Evolutionary conservation across 179 eudicot genomes (phyloP).

Genomic region (Dionaea muscipula): DNA sequence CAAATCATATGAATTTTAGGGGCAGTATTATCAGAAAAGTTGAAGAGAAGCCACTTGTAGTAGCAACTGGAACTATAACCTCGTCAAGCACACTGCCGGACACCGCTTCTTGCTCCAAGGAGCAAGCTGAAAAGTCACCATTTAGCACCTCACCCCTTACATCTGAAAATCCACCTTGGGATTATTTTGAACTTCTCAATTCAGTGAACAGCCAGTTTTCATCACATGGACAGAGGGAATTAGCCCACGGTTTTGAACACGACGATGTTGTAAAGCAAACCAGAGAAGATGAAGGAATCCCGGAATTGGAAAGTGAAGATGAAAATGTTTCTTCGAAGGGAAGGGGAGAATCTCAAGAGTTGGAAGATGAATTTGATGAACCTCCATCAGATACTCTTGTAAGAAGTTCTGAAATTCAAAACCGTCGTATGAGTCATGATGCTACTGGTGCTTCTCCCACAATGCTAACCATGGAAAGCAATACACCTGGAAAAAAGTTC

Average conservation of each 20-base stretch:
- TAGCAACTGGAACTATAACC: constrained; percentile 40
- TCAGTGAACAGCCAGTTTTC: constrained; percentile 57
- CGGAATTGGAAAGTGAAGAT: constrained; percentile 38
- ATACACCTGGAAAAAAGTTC: constrained; percentile 21
- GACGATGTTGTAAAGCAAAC: constrained; percentile 18
- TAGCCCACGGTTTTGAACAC: constrained; percentile 25
- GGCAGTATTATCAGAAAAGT: constrained; percentile 50
- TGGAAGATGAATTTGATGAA: constrained; percentile 89
- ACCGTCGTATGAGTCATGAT: constrained; percentile 33
- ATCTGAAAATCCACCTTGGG: constrained; percentile 64
- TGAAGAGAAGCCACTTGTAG: constrained; percentile 53
- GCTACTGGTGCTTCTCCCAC: constrained; percentile 22
- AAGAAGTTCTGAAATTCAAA: constrained; percentile 67
- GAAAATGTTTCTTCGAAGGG: constrained; percentile 29
- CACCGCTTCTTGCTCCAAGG: constrained; percentile 35
- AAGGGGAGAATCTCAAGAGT: constrained; percentile 30
- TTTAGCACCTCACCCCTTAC: constrained; percentile 24
- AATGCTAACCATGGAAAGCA: constrained; percentile 18
- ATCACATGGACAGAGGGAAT: constrained; percentile 34
- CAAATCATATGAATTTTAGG: constrained; percentile 62
- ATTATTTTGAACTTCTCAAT: constrained; percentile 73
- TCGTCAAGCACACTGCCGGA: constrained; percentile 37
- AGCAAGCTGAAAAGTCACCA: constrained; percentile 29
- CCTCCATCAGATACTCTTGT: constrained; percentile 59
- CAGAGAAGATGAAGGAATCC: constrained; percentile 31